Conservation (phyloP, 352 stramenopile species). For the Globisporangium abappressorium region DNA sequence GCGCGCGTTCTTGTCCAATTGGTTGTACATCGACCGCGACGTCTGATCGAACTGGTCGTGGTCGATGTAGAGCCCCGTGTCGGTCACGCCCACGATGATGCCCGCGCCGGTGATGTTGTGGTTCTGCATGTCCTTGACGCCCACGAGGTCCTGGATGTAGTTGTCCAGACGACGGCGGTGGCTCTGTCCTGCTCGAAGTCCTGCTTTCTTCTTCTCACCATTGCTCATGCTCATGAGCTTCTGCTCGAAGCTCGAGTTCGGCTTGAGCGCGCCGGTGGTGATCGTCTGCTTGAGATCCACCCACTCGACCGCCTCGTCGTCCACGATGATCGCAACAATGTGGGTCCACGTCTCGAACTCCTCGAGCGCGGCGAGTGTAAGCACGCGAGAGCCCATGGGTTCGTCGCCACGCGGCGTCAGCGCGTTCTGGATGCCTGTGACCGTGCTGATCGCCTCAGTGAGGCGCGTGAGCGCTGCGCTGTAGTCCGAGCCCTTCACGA, state of each 20-base stretch:
- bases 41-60: constrained; percentile 78
- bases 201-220: neutral
- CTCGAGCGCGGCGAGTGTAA: constrained; percentile 40
- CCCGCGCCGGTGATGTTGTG: constrained; percentile 63
- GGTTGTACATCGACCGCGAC: constrained; percentile 52
- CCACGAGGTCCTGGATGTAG: constrained; percentile 55
- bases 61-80: constrained; percentile 74
- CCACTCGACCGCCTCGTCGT: constrained; percentile 66
- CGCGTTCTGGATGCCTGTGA: constrained; percentile 52
- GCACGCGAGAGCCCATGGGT: constrained; percentile 22
- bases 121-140: constrained; percentile 45
- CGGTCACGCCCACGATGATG: constrained; percentile 70
- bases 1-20: constrained; percentile 45
- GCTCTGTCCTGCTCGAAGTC: neutral
- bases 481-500: constrained; percentile 40
- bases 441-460: constrained; percentile 21
- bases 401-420: constrained; percentile 27
- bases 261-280: constrained; percentile 31
- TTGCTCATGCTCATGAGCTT: constrained; percentile 19
- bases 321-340: constrained; percentile 41
- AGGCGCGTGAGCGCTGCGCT: constrained; percentile 27
- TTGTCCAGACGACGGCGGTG: constrained; percentile 33
- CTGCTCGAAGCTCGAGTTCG: constrained; percentile 40
- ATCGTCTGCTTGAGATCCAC: constrained; percentile 58
- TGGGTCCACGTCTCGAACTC: constrained; percentile 63